Base-by-base conservation (phyloP, 257 asterid genomes). In the Ocimum tenuiflorum region DNA sequence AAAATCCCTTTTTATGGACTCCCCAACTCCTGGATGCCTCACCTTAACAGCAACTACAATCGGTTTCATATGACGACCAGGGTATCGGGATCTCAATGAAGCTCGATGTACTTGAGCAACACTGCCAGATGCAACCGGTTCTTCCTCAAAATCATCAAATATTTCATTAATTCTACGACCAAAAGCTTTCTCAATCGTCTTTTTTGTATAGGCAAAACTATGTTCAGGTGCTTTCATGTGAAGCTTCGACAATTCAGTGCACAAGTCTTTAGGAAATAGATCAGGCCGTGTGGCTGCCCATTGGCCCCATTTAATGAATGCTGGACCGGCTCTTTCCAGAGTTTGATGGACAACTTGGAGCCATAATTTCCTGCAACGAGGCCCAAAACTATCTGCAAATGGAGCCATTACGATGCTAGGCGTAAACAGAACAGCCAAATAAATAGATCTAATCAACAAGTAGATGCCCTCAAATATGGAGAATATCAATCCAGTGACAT, bases 201-300 rank as follows among this genome's bases (percentile, higher is more conserved):
- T 87, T 66, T 79, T 86, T 0, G 97, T 82, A 71, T 81, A 86
- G 46, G 91, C 86, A 71, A 85, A 92, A 80, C 82, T 86, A 77
- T 92, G 99, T 67, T 92, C 82, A 36, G 99, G 99, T 59, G 99
- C 97, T 80, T 87, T 77, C 24, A 77, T 80, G 73, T 92, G 99
- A 82, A 92, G 99, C 84, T 92, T 89, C 39, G 99, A 84, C 43
- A 92, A 81, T 77, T 92, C 96, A 31, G 76, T 49, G 57, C 99
- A 89, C 76, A 92, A 75, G 76, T 92, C 99, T 55, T 58, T 61
- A 11, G 97, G 96, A 51, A 92, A 92, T 36, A 89, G 88, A 82
- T 92, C 99, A 0, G 97, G 99, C 19, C 99, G 87, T 33, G 99
- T 86, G 60, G 96, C 99, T 20, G 97, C 99, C 99, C 99, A 92